Conservation (phyloP, 176 grass and related monocot species). For the Puccinellia tenuiflora region DNA sequence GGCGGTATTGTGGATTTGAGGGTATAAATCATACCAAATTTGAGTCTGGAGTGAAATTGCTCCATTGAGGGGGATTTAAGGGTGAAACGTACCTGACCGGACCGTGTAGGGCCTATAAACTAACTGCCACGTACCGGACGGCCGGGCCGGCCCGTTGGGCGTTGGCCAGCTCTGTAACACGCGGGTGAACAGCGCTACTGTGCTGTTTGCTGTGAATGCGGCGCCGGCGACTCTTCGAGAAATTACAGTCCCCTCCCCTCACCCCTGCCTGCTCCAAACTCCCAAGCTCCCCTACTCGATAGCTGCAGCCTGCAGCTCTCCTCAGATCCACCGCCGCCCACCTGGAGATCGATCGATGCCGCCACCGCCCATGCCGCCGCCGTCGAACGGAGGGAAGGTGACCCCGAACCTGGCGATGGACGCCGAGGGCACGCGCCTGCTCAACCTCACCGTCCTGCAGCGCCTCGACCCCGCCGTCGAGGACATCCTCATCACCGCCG, state of each 20-base stretch:
- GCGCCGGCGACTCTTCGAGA: neutral
- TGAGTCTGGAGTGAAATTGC: too few relatives aligned
- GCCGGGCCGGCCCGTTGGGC: too few relatives aligned
- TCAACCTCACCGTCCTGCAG: constrained; percentile 93
- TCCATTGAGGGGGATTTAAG: too few relatives aligned
- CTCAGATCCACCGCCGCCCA: constrained; percentile 23
- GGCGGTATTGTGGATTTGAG: too few relatives aligned
- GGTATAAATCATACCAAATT: too few relatives aligned
- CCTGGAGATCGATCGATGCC: neutral
- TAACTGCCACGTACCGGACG: too few relatives aligned
- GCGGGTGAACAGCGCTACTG: neutral
- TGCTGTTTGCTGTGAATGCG: neutral
- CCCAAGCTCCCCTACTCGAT: neutral
- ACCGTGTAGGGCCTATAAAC: too few relatives aligned
- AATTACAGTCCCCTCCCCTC: neutral
- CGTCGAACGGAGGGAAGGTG: constrained; percentile 63
- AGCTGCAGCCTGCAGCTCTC: constrained; percentile 5
- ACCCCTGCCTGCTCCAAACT: neutral
- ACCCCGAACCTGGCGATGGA: constrained; percentile 70
- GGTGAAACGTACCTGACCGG: too few relatives aligned
- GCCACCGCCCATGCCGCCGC: constrained; percentile 22
- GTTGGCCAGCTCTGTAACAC: too few relatives aligned
- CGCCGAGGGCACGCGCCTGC: constrained; percentile 61
- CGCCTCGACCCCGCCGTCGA: constrained; percentile 86
- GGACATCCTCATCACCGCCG: constrained; percentile 92